Conservation (phyloP, 2,329 filamentous ascomycete genomes). For the Bipolaris cookei region DNA sequence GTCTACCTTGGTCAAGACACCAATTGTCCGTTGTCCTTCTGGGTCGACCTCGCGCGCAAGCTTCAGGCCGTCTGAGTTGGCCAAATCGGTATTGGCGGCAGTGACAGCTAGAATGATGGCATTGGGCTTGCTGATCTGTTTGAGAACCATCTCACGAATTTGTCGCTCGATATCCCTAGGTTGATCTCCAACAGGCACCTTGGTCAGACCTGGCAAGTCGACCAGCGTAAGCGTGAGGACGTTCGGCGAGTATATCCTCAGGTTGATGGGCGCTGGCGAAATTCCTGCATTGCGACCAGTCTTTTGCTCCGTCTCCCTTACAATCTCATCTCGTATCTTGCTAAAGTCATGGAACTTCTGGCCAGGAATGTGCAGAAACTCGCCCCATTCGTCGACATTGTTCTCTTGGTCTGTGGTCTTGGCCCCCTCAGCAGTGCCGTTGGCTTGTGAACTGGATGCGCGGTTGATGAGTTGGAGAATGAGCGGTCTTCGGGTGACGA, state of each 20-base stretch:
- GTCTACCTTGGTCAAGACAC: constrained; percentile 98
- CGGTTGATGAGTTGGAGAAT: constrained; percentile 98
- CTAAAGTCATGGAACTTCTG: constrained; percentile 98
- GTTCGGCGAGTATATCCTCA: constrained; percentile 97
- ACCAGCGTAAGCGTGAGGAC: constrained; percentile 96
- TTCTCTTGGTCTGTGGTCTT: constrained; percentile 80
- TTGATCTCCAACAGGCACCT: constrained; percentile 95
- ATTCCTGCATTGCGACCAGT: constrained; percentile 96
- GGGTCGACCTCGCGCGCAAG: constrained; percentile 95
- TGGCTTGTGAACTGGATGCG: constrained; percentile 62
- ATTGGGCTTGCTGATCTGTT: constrained; percentile 98
- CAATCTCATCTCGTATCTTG: constrained; percentile 97
- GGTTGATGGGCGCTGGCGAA: constrained; percentile 94
- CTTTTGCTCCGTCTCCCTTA: constrained; percentile 94
- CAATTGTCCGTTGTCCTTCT: constrained; percentile 96
- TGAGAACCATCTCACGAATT: constrained; percentile 97
- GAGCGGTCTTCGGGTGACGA: constrained; percentile 93
- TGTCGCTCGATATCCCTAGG: constrained; percentile 95
- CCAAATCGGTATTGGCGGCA: constrained; percentile 95
- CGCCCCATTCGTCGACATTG: constrained; percentile 96
- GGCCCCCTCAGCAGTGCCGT: constrained; percentile 71
- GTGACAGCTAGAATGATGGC: constrained; percentile 97
- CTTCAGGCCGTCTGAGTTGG: constrained; percentile 97
- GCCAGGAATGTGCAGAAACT: constrained; percentile 96
- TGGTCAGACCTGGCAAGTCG: constrained; percentile 94